Evolutionary conservation across 2,329 filamentous ascomycete genomes (phyloP).

Genomic region (Fusarium goolgardi): DNA sequence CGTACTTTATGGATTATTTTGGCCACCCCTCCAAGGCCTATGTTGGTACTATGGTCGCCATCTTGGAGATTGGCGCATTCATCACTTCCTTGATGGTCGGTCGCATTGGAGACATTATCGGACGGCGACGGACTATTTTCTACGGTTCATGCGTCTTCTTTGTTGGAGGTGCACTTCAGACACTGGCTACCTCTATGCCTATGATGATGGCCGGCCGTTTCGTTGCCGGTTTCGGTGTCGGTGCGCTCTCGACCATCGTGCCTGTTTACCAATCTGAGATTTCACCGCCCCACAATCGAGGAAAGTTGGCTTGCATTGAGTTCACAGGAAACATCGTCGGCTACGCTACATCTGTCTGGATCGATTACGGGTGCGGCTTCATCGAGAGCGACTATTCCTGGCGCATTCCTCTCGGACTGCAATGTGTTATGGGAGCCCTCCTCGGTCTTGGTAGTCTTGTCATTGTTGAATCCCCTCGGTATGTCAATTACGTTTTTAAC

Average conservation of each 20-base stretch:
- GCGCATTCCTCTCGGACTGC: slow-evolving; percentile 89
- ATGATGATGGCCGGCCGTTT: slow-evolving; percentile 91
- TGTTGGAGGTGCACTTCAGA: slow-evolving; percentile 85
- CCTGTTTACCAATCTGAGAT: slow-evolving; percentile 96
- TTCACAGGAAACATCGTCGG: slow-evolving; percentile 97
- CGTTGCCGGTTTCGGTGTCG: slow-evolving; percentile 86
- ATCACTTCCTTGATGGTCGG: slow-evolving; percentile 89
- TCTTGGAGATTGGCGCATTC: slow-evolving; percentile 92
- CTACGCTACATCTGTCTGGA: slow-evolving; percentile 97
- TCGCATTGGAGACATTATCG: slow-evolving; percentile 89
- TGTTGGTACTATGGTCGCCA: slow-evolving; percentile 97
- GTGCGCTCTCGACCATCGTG: slow-evolving; percentile 90
- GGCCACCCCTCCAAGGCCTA: slow-evolving; percentile 86
- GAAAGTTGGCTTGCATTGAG: slow-evolving; percentile 96
- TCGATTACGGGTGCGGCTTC: slow-evolving; percentile 95
- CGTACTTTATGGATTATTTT: slow-evolving; percentile 92
- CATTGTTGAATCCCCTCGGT: slow-evolving; percentile 97
- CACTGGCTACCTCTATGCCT: slow-evolving; percentile 81
- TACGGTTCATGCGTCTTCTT: slow-evolving; percentile 94
- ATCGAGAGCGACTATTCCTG: slow-evolving; percentile 89
- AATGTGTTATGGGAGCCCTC: slow-evolving; percentile 92
- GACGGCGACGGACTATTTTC: slow-evolving; percentile 87
- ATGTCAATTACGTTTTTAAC: slow-evolving; percentile 44
- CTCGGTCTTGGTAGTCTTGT: slow-evolving; percentile 87
- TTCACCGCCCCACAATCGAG: slow-evolving; percentile 94